Base-by-base conservation (phyloP, 306 rosid genomes). In the Heteromeles arbutifolia region DNA sequence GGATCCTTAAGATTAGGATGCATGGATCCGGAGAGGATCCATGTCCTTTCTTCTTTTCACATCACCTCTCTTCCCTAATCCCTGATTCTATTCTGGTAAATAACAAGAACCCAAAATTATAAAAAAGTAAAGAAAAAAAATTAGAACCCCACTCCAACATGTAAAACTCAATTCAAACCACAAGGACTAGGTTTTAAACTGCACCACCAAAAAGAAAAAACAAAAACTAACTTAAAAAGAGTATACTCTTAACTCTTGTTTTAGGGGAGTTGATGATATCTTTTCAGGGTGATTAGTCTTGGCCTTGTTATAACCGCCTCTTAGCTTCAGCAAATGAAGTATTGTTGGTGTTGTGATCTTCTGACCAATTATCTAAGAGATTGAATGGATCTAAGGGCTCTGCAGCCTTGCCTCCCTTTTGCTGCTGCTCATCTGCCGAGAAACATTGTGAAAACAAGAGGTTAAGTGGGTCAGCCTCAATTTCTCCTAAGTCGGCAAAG, bases 401-500 rank as follows among this genome's bases (percentile, higher is more conserved):
- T 62, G 66, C 54, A 34, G 67, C 78, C 31, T 56, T 79, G 61
- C 50, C 37, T 65, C 74, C 79, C 67, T 61, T 67, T 12, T 75
- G 37, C 32, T 76, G 81, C 67, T 85, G 91, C 58, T 81, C 78
- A 69, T 83, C 86, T 45, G 52, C 67, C 9, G 67, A 45, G 64
- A 87, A 87, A 19, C 88, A 87, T 76, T 87, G 95, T 24, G 73
- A 70, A 37, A 93, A 89, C 88, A 88, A 81, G 10, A 85, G 80
- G 79, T 85, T 81, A 28, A 89, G 75, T 29, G 97, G 93, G 77
- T 87, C 92, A 71, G 84, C 85, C 58, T 85, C 96, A 21, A 93
- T 82, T 79, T 91, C 93, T 12, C 80, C 92, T 72, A 93, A 88
- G 11, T 86, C 98, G 4, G 93, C 90, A 71, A 93, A 93, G 77